Conservation (phyloP, 305 asterid genomes). For the Solanum hybrid region DNA sequence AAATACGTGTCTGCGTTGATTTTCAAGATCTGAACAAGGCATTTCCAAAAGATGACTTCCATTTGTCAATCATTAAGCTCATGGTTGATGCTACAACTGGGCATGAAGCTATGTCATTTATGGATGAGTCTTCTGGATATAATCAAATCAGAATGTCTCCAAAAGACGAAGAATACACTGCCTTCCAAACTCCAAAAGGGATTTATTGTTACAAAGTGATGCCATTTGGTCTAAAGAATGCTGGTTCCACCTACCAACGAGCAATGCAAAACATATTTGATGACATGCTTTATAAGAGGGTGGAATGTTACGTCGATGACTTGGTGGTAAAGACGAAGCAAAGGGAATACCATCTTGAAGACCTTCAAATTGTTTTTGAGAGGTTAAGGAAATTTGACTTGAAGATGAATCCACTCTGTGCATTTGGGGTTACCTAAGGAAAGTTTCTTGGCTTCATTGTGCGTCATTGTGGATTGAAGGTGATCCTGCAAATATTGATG, state of each 20-base stretch:
- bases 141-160: background rate
- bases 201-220: background rate
- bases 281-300: background rate
- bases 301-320: background rate
- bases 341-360: background rate
- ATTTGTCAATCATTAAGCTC: background rate
- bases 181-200: background rate
- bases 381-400: background rate
- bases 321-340: background rate
- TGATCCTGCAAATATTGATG: background rate
- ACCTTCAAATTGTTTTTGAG: background rate
- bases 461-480: background rate
- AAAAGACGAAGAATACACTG: background rate
- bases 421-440: background rate
- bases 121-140: background rate
- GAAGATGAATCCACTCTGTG: background rate
- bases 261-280: no score
- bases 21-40: background rate
- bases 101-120: background rate
- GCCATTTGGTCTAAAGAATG: background rate
- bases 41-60: no score
- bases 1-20: background rate
- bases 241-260: background rate
- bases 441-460: background rate
- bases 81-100: background rate